Base-by-base conservation (phyloP, 2,329 filamentous ascomycete genomes). In the Trichoderma pleuroti region DNA sequence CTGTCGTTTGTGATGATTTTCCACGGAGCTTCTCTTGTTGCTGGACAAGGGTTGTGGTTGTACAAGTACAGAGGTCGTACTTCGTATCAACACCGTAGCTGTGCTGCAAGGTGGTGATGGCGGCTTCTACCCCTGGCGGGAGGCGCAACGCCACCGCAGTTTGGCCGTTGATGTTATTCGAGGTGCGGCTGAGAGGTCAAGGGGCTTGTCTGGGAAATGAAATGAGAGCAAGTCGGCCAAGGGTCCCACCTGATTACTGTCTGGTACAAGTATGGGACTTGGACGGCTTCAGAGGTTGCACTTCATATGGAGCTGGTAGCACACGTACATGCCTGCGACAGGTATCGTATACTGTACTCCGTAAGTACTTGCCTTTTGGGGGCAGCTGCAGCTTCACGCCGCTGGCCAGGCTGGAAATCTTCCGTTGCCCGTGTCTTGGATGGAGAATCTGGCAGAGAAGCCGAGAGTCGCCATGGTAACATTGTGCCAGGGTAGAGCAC, bases 121-220 rank as follows among this genome's bases (percentile, higher is more conserved):
- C 5, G 39, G 34, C 24, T 28, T 36, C 26, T 57, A 36, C 63
- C 63, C 65, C 65, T 68, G 65, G 12, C 26, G 65, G 64, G 65
- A 60, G 65, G 65, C 65, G 65, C 65, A 68, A 57, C 65, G 65
- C 65, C 66, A 68, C 66, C 16, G 66, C 56, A 8, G 7, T 36
- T 36, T 36, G 36, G 14, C 10, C n/a, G n/a, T n/a, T n/a, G n/a
- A 10, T 49, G 24, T 28, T 9, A 34, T 16, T 61, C 18, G 24
- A 24, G 46, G 26, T 12, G 30, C 62, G 62, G 62, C 46, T 52
- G 42, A 24, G 46, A 36, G 62, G 18, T 24, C 10, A 32, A 21
- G 39, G 39, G 32, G 60, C 34, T 64, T 59, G 12, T 16, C n/a
- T 34, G 46, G 63, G 64, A 61, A 61, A 68, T 62, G 67, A n/a